Conservation (phyloP, 2,329 filamentous ascomycete species). For the Colletotrichum graminicola region DNA sequence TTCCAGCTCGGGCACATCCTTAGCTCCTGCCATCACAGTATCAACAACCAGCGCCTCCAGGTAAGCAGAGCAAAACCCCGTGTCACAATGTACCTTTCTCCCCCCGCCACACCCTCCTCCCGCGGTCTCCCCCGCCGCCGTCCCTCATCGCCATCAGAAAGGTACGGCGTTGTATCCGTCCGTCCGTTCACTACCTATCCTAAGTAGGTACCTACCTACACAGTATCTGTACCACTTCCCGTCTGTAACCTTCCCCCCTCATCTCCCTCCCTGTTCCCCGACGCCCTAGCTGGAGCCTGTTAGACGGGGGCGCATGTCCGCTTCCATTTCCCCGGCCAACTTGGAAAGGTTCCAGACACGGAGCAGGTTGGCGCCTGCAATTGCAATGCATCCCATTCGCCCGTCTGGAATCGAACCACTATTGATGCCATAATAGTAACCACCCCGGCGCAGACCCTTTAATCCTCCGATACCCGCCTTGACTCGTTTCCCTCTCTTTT, state of each 20-base stretch:
- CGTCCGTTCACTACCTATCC: neutral
- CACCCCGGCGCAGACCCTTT: conserved; percentile 19
- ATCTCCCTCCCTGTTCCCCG: conserved; percentile 7
- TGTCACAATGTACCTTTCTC: neutral
- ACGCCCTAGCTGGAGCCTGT: conserved; percentile 21
- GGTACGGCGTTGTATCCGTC: neutral
- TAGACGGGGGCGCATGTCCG: conserved; percentile 36
- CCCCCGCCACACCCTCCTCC: neutral
- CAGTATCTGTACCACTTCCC: neutral
- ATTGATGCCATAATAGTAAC: conserved; percentile 41
- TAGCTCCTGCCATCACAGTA: neutral
- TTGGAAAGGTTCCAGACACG: neutral
- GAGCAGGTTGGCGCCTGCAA: conserved; percentile 38
- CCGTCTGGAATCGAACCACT: conserved; percentile 42
- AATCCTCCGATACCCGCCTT: conserved; percentile 5
- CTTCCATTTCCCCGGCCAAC: conserved; percentile 17
- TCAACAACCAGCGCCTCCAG: conserved; percentile 7
- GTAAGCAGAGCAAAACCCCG: conserved; percentile 20
- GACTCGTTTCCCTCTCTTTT: conserved; percentile 37
- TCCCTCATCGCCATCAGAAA: neutral
- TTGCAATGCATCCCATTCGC: conserved; percentile 39
- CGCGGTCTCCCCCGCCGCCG: neutral
- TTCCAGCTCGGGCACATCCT: conserved; percentile 1
- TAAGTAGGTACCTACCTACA: neutral
- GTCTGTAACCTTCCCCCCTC: neutral